Base-by-base conservation (phyloP, 345 rosid species). In the Microthlaspi erraticum region DNA sequence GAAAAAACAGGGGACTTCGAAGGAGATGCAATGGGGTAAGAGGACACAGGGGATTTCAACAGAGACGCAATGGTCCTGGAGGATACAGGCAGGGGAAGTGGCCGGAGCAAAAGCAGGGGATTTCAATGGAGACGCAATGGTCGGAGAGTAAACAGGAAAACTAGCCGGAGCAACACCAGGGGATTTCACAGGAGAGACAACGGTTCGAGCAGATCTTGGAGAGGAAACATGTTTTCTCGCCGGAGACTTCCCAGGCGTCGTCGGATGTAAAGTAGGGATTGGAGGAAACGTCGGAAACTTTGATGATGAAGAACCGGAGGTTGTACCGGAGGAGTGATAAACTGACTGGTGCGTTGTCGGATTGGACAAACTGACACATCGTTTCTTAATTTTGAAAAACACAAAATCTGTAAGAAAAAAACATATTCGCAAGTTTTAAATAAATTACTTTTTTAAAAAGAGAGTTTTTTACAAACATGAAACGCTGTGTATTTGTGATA, bases 291-390 rank as follows among this genome's bases (percentile, higher is more conserved):
- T 16, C 6, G 81, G 69, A 37, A 63, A 17, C 17, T 48, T 36
- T 19, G 69, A n/a, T 8, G 85, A 46, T 20, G 77, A 19, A 14
- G 72, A 23, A 9, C 78, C 44, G 0, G 86, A 18, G 86, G 71
- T 4, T 75, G 79, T n/a, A n/a, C n/a, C n/a, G n/a, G n/a, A n/a
- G n/a, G n/a, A n/a, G n/a, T n/a, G n/a, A n/a, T n/a, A n/a, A n/a
- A n/a, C n/a, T n/a, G 0, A 79, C 75, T 12, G 85, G 88, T 39
- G 80, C 83, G 78, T 71, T 45, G 56, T 71, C 58, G 45, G 81
- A 84, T 59, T 55, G 42, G 46, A 71, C 4, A 29, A 66, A 6
- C 56, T 31, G 57, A n/a, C 10, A n/a, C 83, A 78, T 75, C 71
- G 36, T 32, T 10, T 5, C 13, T 41, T 17, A 37, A 9, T 20